phyloP scores from a whole-genome alignment of 2,329 filamentous ascomycete species.

The Aspergillus viridinutans region DNA sequence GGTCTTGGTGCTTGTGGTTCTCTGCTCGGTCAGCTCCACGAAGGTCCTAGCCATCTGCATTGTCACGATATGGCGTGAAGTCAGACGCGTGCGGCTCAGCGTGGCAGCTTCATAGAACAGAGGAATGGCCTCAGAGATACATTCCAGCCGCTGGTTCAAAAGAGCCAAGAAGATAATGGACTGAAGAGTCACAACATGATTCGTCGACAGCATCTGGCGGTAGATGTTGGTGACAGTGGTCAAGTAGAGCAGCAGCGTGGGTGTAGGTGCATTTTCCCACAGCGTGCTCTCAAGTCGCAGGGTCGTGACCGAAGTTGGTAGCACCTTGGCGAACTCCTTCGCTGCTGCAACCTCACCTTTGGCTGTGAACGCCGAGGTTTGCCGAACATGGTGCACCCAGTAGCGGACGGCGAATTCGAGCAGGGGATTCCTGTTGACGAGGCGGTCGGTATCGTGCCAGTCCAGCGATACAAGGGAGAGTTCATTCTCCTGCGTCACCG shows the following conservation, averaged over 20 bases:
- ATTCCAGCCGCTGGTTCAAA: conserved; percentile 34
- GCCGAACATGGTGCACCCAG: conserved; percentile 46
- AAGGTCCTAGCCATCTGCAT: conserved; percentile 43
- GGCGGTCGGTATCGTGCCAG: conserved; percentile 19
- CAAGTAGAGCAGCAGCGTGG: conserved; percentile 26
- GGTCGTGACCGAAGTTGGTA: conserved; percentile 45
- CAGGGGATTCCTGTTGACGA: conserved; percentile 37
- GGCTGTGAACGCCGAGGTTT: conserved; percentile 38
- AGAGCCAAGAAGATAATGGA: conserved; percentile 28
- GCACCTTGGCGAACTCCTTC: conserved; percentile 44
- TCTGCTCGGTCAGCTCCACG: conserved; percentile 40
- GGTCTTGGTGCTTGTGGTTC: conserved; percentile 20
- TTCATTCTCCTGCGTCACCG: conserved; percentile 27
- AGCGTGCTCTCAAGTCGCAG: conserved; percentile 46
- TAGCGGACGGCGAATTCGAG: conserved; percentile 47
- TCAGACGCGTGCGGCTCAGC: conserved; percentile 34
- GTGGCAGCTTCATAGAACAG: conserved; percentile 43
- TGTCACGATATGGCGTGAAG: conserved; percentile 41
- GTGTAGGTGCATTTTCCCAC: conserved; percentile 40
- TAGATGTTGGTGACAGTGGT: conserved; percentile 29
- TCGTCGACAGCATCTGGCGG: conserved; percentile 27
- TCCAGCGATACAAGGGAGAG: conserved; percentile 28
- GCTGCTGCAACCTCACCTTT: conserved; percentile 37
- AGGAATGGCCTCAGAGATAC: conserved; percentile 25
- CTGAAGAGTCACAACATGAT: conserved; percentile 48